phyloP scores from a whole-genome alignment of 208 protist genomes.

The Wallacemonas sp. region DNA sequence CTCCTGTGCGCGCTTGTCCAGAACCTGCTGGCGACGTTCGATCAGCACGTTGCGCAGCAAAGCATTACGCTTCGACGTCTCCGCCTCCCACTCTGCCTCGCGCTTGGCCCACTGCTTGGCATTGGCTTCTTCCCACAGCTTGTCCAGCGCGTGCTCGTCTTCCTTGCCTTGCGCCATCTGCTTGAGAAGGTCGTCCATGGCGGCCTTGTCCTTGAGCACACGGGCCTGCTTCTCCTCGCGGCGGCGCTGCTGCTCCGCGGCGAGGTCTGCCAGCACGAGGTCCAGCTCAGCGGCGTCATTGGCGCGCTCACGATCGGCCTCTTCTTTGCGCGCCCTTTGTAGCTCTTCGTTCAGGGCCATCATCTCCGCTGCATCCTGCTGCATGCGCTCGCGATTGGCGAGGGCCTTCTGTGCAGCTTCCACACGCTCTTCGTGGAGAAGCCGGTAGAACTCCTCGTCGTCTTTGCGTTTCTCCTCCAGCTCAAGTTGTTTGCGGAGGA shows the following conservation, averaged over 20 bases:
- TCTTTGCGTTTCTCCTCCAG: slow-evolving; percentile 39
- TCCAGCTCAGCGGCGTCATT: slow-evolving; percentile 77
- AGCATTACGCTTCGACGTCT: slow-evolving; percentile 54
- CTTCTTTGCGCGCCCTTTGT: slow-evolving; percentile 59
- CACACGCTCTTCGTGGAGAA: slow-evolving; percentile 65
- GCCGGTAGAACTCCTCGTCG: slow-evolving; percentile 61
- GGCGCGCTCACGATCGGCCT: slow-evolving; percentile 63
- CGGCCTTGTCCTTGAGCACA: slow-evolving; percentile 24
- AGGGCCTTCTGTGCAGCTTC: slow-evolving; percentile 44
- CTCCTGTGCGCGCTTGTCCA: slow-evolving; percentile 58
- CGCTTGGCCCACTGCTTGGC: slow-evolving; percentile 79
- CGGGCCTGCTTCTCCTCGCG: slow-evolving; percentile 31
- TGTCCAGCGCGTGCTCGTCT: slow-evolving; percentile 48
- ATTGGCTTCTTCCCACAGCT: slow-evolving; percentile 81
- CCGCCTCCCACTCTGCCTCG: slow-evolving; percentile 66
- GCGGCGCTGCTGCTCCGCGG: slow-evolving; percentile 44
- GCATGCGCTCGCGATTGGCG: slow-evolving; percentile 23
- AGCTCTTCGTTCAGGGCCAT: slow-evolving; percentile 66
- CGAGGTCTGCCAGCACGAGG: slow-evolving; percentile 44
- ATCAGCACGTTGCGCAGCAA: slow-evolving; percentile 74
- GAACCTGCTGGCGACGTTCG: slow-evolving; percentile 73
- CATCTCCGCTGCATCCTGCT: slow-evolving; percentile 63
- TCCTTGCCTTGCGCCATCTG: slow-evolving; percentile 61
- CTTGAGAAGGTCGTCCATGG: slow-evolving; percentile 48
- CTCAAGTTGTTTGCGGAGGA: slow-evolving; percentile 29